A percentile compares a stretch with the other conserved stretches of the same genome.
phyloP scores from a whole-genome alignment of 2,329 filamentous ascomycete species.

The Diaporthe capsici region DNA sequence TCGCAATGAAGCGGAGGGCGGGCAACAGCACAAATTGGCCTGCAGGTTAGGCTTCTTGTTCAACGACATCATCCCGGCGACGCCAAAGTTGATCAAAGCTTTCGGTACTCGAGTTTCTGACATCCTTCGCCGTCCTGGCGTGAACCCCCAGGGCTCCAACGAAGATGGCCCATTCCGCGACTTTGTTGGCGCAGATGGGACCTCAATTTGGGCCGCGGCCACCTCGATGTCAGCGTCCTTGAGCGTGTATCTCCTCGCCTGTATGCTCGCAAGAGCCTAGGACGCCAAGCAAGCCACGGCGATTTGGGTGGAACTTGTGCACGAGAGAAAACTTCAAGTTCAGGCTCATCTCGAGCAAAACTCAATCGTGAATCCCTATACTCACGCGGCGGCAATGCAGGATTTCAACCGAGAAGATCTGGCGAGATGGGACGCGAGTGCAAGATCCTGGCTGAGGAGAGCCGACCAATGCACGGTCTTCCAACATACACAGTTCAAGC shows the following conservation, averaged over 20 bases:
- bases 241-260: background rate
- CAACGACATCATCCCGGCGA: background rate
- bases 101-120: background rate
- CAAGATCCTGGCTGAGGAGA: background rate
- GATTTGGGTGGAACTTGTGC: background rate
- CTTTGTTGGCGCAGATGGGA: background rate
- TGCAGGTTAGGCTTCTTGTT: background rate
- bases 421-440: slow-evolving; percentile 7
- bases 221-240: background rate
- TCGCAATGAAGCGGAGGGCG: background rate
- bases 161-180: background rate
- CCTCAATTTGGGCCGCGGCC: background rate
- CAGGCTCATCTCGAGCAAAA: background rate
- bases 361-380: background rate
- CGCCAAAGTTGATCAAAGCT: background rate
- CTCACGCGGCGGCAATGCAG: background rate
- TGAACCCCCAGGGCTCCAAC: background rate
- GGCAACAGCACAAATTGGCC: background rate
- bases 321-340: background rate
- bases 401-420: background rate
- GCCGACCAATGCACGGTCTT: background rate
- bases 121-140: background rate
- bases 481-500: slow-evolving; percentile 7
- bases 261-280: background rate
- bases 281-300: background rate